Evolutionary conservation across 768 basidiomycete genomes (phyloP).

Genomic region (Ramaria sp.): DNA sequence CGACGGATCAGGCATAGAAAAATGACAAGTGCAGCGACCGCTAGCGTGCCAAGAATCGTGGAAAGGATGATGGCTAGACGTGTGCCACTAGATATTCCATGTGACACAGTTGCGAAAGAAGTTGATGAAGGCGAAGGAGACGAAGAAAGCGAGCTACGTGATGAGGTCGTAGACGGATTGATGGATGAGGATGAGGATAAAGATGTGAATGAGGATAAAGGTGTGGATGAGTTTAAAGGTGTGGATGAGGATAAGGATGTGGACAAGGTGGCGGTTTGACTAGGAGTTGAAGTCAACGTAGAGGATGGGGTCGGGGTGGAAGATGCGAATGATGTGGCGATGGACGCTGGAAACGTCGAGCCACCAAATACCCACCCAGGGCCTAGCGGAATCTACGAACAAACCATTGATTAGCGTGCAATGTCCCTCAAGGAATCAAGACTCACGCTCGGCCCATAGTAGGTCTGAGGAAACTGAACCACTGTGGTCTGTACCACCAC

Average conservation of each 20-base stretch:
- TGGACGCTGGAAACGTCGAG: slow-evolving; percentile 49
- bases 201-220: slow-evolving; percentile 18
- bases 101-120: slow-evolving; percentile 10
- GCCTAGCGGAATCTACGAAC: slow-evolving; percentile 59
- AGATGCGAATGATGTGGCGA: slow-evolving; percentile 11
- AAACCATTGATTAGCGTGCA: not conserved
- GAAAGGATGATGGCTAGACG: slow-evolving; percentile 50
- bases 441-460: slow-evolving; percentile 76
- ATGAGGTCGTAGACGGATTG: slow-evolving; percentile 9
- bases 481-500: slow-evolving; percentile 30
- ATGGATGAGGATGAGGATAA: slow-evolving; percentile 19
- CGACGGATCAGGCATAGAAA: slow-evolving; percentile 1
- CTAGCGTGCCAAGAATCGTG: slow-evolving; percentile 47
- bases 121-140: slow-evolving; percentile 6
- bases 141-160: slow-evolving; percentile 12
- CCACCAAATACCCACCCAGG: slow-evolving; percentile 66
- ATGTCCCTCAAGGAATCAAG: not conserved
- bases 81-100: slow-evolving; percentile 20
- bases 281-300: slow-evolving; percentile 8
- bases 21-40: slow-evolving; percentile 34
- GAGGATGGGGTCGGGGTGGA: slow-evolving; percentile 14
- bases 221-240: slow-evolving; percentile 11
- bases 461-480: slow-evolving; percentile 62
- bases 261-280: slow-evolving; percentile 12
- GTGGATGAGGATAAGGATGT: slow-evolving; percentile 21